phyloP scores from a whole-genome alignment of 2,329 filamentous ascomycete genomes.

The Scytalidium lignicola region DNA sequence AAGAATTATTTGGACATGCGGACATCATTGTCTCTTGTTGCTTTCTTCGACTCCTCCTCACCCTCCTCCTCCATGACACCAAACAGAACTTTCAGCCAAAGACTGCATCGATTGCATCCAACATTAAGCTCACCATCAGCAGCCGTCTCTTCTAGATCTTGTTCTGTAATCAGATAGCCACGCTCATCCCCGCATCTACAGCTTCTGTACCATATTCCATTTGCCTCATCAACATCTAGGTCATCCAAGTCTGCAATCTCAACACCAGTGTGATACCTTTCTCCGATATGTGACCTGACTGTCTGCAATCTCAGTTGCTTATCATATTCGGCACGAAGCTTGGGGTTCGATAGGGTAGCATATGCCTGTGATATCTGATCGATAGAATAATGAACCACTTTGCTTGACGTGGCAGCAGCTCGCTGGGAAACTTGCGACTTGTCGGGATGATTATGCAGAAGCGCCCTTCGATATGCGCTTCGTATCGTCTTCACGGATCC shows the following conservation, averaged over 20 bases:
- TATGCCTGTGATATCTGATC: slow-evolving; percentile 61
- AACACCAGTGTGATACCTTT: slow-evolving; percentile 48
- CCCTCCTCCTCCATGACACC: slow-evolving; percentile 40
- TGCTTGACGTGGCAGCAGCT: slow-evolving; percentile 4
- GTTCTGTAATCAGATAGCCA: slow-evolving; percentile 54
- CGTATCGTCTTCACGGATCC: slow-evolving; percentile 48
- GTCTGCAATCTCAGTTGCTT: slow-evolving; percentile 34
- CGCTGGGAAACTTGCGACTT: slow-evolving; percentile 15
- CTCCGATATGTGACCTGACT: slow-evolving; percentile 15
- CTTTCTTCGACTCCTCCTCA: slow-evolving; percentile 6
- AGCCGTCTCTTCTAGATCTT: slow-evolving; percentile 53
- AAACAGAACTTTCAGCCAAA: slow-evolving; percentile 62
- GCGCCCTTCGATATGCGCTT: slow-evolving; percentile 58
- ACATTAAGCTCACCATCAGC: slow-evolving; percentile 58
- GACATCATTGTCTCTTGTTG: slow-evolving; percentile 2
- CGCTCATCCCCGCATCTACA: slow-evolving; percentile 61
- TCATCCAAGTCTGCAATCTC: slow-evolving; percentile 64
- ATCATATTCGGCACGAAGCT: slow-evolving; percentile 50
- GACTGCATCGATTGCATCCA: slow-evolving; percentile 60
- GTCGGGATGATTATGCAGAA: slow-evolving; percentile 58
- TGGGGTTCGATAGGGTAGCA: slow-evolving; percentile 46
- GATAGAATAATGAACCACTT: slow-evolving; percentile 39
- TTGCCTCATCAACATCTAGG: slow-evolving; percentile 45
- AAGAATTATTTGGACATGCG: too few relatives aligned
- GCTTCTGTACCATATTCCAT: slow-evolving; percentile 46